phyloP scores from a whole-genome alignment of 164 flowering plant species.

The Tinospora cordifolia region DNA sequence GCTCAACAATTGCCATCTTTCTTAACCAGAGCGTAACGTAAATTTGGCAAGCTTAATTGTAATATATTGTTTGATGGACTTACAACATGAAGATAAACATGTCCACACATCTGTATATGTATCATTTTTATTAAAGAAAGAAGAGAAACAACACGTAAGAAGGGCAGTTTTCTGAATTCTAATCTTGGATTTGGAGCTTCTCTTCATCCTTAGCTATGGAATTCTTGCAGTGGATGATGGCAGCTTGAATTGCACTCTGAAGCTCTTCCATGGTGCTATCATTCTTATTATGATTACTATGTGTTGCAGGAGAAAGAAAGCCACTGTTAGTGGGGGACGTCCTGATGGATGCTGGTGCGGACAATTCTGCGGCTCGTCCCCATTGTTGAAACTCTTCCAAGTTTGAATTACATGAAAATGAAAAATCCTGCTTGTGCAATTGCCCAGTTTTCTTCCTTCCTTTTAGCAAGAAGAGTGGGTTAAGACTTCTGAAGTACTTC shows the following conservation, averaged over 20 bases:
- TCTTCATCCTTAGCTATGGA: slow-evolving; percentile 50
- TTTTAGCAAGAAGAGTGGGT: slow-evolving; percentile 42
- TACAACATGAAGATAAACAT: neutral
- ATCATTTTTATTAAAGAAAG: neutral
- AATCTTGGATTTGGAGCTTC: slow-evolving; percentile 19
- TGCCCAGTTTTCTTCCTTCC: slow-evolving; percentile 30
- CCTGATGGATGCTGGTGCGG: slow-evolving; percentile 79
- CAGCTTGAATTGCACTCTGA: slow-evolving; percentile 93
- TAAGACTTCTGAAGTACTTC: slow-evolving; percentile 52
- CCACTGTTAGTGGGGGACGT: slow-evolving; percentile 82
- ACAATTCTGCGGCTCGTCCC: slow-evolving; percentile 33
- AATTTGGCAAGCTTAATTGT: neutral
- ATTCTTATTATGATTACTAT: slow-evolving; percentile 24
- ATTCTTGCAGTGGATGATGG: slow-evolving; percentile 94
- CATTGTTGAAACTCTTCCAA: slow-evolving; percentile 25
- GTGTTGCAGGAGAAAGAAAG: slow-evolving; percentile 34
- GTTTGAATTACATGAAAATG: slow-evolving; percentile 44
- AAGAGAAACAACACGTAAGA: neutral
- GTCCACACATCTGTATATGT: neutral
- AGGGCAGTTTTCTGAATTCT: neutral
- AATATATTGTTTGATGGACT: neutral
- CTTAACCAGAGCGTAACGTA: no score
- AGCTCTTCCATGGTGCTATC: slow-evolving; percentile 92
- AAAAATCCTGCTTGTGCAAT: slow-evolving; percentile 31
- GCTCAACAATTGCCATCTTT: no score